Conservation (phyloP, 108 stramenopile species). For the Chaetoceros muelleri region DNA sequence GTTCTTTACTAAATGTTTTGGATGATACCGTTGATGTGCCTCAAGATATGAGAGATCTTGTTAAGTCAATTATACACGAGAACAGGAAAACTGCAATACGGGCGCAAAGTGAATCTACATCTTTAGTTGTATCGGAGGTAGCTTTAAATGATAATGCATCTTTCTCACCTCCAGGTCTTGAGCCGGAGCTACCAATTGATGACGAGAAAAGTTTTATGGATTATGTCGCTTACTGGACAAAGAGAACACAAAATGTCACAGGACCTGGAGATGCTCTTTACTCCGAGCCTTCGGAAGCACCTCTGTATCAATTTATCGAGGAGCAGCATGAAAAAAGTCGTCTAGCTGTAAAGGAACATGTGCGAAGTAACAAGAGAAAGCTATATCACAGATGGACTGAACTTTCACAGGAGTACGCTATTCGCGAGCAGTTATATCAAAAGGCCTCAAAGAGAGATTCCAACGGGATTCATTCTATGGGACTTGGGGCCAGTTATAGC, state of each 20-base stretch:
- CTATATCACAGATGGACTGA: constrained; percentile 42
- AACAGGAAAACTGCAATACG: background rate
- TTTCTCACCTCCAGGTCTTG: background rate
- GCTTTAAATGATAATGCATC: background rate
- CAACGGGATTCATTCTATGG: background rate
- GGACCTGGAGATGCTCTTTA: constrained; percentile 63
- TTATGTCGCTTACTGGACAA: constrained; percentile 41
- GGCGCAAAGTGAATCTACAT: background rate
- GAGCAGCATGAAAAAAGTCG: constrained; percentile 31
- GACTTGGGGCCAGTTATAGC: background rate
- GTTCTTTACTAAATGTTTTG: background rate
- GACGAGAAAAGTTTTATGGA: background rate
- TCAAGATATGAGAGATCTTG: background rate
- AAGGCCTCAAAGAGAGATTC: constrained; percentile 2
- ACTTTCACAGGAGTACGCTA: constrained; percentile 66
- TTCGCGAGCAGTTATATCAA: constrained; percentile 39
- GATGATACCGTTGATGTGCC: background rate
- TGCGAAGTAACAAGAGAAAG: constrained; percentile 43
- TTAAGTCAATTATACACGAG: background rate
- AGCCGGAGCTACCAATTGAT: background rate
- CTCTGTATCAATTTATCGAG: constrained; percentile 45
- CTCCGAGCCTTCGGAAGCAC: constrained; percentile 53
- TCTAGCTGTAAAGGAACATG: constrained; percentile 50
- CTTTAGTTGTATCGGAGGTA: background rate
- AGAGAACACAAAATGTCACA: constrained; percentile 52